phyloP scores from a whole-genome alignment of 352 stramenopile species.

The Nothophytophthora sp. region DNA sequence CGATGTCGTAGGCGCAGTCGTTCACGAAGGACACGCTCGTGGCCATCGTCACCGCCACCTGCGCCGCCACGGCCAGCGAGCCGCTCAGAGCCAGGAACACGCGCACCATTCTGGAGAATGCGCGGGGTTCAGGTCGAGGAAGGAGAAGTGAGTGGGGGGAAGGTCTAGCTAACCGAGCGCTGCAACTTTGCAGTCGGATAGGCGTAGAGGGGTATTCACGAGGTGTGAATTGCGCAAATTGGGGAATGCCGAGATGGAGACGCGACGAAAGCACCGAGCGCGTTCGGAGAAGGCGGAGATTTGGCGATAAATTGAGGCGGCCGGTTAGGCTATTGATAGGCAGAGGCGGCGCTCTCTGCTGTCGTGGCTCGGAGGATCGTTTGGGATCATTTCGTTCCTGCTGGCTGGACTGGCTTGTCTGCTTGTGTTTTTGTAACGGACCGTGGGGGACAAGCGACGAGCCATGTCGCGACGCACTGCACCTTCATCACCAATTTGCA shows the following conservation, averaged over 20 bases:
- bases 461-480: background rate
- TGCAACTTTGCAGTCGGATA: conserved; percentile 6
- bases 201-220: conserved; percentile 31
- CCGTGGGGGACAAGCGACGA: conserved; percentile 18
- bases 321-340: conserved; percentile 23
- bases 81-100: conserved; percentile 28
- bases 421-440: background rate
- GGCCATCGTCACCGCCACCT: conserved; percentile 26
- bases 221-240: conserved; percentile 21
- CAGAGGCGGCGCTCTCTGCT: background rate
- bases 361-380: conserved; percentile 1
- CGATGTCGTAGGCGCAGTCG: conserved; percentile 44
- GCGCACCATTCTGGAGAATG: conserved; percentile 19
- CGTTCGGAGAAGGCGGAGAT: no score
- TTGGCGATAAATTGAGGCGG: no score
- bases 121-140: background rate
- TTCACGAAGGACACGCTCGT: conserved; percentile 42
- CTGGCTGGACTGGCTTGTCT: background rate
- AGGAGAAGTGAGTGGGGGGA: background rate
- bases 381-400: conserved; percentile 8
- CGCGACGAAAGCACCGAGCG: no score
- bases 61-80: conserved; percentile 24
- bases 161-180: conserved; percentile 3
- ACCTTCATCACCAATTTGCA: no score
- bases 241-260: conserved; percentile 10